Evolutionary conservation across 148 eudicot species (phyloP).

Genomic region (Polygonum aviculare): DNA sequence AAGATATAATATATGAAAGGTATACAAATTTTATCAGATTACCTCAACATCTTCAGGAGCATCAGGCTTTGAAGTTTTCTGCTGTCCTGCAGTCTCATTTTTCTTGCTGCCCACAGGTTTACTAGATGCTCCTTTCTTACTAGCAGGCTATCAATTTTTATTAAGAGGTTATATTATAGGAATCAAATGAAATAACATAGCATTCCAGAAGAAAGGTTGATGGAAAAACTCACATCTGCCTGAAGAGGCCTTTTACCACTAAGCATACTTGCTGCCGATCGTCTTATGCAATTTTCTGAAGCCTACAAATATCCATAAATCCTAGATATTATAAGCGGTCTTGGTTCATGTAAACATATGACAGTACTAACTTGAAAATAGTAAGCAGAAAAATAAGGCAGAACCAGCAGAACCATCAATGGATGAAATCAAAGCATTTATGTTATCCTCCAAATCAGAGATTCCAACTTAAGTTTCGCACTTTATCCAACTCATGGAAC

Average conservation of each 20-base stretch:
- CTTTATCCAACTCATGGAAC: no score
- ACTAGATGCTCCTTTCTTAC: constrained; percentile 55
- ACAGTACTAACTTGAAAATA: no score
- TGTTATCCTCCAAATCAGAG: no score
- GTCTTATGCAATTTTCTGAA: constrained; percentile 49
- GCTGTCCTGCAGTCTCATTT: constrained; percentile 51
- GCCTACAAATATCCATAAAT: constrained; percentile 28
- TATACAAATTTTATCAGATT: neutral
- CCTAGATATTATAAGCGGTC: neutral
- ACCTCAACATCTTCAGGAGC: constrained; percentile 98
- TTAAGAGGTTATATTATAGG: neutral
- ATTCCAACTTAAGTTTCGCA: no score
- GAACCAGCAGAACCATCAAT: neutral
- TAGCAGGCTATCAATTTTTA: constrained; percentile 42
- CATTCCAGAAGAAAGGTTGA: constrained; percentile 10
- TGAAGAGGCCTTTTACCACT: constrained; percentile 84
- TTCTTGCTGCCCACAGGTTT: constrained; percentile 60
- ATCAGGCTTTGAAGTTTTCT: constrained; percentile 43
- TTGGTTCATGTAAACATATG: neutral
- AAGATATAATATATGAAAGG: neutral
- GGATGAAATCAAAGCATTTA: no score
- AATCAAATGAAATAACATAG: neutral
- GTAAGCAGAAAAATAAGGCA: neutral
- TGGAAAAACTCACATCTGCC: constrained; percentile 47
- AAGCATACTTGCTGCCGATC: constrained; percentile 96